These are phyloP conservation scores for Xenoacremonium recifei DNA, from an alignment of 2,329 filamentous ascomycete species.

Conservation along the genomic window DNA sequence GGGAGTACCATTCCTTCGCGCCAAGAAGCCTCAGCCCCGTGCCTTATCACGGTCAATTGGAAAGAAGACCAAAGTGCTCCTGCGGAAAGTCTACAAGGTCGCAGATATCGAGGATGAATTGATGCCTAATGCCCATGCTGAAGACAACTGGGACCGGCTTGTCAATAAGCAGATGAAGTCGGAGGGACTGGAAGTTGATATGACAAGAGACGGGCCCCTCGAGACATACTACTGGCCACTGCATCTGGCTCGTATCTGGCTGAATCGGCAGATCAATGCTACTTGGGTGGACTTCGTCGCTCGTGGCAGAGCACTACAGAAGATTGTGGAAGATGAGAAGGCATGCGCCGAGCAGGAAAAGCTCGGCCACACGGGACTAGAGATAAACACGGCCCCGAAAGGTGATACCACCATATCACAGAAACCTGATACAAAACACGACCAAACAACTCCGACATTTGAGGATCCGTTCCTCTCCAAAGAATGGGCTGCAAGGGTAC, in stretches of 20 bases:
- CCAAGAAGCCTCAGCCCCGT: constrained; percentile 63
- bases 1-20: constrained; percentile 62
- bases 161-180: constrained; percentile 27
- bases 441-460: neutral
- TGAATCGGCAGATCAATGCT: constrained; percentile 27
- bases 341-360: constrained; percentile 23
- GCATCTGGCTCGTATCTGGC: constrained; percentile 31
- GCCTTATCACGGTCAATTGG: constrained; percentile 58
- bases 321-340: constrained; percentile 40
- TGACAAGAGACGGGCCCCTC: constrained; percentile 6
- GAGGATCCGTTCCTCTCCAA: constrained; percentile 1
- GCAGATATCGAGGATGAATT: constrained; percentile 39
- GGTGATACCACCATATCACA: neutral
- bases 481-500: neutral
- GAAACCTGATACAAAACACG: neutral
- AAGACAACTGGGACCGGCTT: constrained; percentile 50
- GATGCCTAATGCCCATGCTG: constrained; percentile 28
- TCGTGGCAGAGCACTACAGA: constrained; percentile 38
- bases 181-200: constrained; percentile 10
- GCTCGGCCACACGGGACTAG: neutral
- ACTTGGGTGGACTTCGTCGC: constrained; percentile 40
- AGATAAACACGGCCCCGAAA: neutral
- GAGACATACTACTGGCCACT: constrained; percentile 31
- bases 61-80: constrained; percentile 46
- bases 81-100: constrained; percentile 37